Evolutionary conservation across 805 yeast species (phyloP).

Genomic region (Pichia sporocuriosa): DNA sequence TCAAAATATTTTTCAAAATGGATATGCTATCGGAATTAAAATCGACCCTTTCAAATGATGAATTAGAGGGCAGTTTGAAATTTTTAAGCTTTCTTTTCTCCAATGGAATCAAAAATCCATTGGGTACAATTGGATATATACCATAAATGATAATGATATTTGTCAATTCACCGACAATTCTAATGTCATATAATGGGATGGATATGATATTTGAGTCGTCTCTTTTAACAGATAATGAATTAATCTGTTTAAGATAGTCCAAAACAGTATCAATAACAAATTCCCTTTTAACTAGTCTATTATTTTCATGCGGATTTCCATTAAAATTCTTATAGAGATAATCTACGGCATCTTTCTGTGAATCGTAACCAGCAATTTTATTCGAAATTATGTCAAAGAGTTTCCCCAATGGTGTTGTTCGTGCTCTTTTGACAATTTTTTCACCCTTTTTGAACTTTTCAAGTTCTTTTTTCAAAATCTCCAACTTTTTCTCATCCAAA

Average conservation of each 20-base stretch:
- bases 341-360: constrained; percentile 5
- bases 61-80: constrained; percentile 31
- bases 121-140: constrained; percentile 54
- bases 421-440: constrained; percentile 18
- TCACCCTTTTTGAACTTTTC: constrained; percentile 20
- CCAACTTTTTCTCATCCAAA: constrained; percentile 8
- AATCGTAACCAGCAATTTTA: constrained; percentile 12
- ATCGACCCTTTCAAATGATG: constrained; percentile 20
- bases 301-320: not conserved
- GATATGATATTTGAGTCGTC: constrained; percentile 36
- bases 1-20: constrained; percentile 23
- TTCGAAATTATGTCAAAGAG: constrained; percentile 25
- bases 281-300: constrained; percentile 10
- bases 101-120: constrained; percentile 56
- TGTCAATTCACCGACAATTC: constrained; percentile 56
- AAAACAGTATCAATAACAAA: constrained; percentile 33
- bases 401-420: constrained; percentile 29
- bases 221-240: constrained; percentile 30
- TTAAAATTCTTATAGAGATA: constrained; percentile 7
- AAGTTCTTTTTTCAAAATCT: constrained; percentile 20
- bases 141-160: constrained; percentile 66
- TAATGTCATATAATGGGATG: constrained; percentile 82
- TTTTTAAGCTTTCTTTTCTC: constrained; percentile 51
- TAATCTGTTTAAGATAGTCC: constrained; percentile 33
- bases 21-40: constrained; percentile 12